Base-by-base conservation (phyloP, 768 basidiomycete species). In the Amanita exitialis region DNA sequence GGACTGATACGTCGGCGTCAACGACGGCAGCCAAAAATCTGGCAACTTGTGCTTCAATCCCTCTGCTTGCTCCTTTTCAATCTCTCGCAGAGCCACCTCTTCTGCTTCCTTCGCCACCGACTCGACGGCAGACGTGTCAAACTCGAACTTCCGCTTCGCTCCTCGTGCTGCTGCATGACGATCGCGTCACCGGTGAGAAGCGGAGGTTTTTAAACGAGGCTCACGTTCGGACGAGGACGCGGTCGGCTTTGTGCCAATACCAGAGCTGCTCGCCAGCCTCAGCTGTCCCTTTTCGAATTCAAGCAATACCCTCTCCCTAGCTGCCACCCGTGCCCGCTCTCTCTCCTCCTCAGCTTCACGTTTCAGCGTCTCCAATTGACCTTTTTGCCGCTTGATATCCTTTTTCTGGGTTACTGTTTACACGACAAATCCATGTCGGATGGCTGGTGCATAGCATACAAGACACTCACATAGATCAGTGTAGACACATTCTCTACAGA, bases 11-110 rank as follows among this genome's bases (percentile, higher is more conserved):
- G 78, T 94, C 0, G 94, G 94, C 0, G 94, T 93, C 21, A 97
- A 68, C 0, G 89, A 92, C 2, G 93, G 93, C 35, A 99, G 73
- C 96, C 96, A 99, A 64, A 96, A 99, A 59, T 96, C 93, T 2
- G 96, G 93, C 2, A 98, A 76, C 64, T 97, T 96, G 53, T 80
- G 78, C 53, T 85, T 88, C 51, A 95, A 69, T 3, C 85, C 78
- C 55, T 92, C 91, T 0, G 86, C 84, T 57, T 90, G 87, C 63
- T 96, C 92, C 30, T 75, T 74, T 61, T 92, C 89, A 43, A 97
- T 90, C 59, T 84, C 71, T 28, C 75, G 75, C 44, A 94, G 68
- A 0, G 96, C 96, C 16, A 82, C 83, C 53, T 94, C 90, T 61
- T 97, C 94, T 1, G 92, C 93, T 61, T 90, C 87, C 21, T 72